A percentile compares a stretch with the other conserved stretches of the same genome.
Evolutionary conservation across 2,329 filamentous ascomycete species (phyloP).

Genomic region (Fusarium albosuccineum): DNA sequence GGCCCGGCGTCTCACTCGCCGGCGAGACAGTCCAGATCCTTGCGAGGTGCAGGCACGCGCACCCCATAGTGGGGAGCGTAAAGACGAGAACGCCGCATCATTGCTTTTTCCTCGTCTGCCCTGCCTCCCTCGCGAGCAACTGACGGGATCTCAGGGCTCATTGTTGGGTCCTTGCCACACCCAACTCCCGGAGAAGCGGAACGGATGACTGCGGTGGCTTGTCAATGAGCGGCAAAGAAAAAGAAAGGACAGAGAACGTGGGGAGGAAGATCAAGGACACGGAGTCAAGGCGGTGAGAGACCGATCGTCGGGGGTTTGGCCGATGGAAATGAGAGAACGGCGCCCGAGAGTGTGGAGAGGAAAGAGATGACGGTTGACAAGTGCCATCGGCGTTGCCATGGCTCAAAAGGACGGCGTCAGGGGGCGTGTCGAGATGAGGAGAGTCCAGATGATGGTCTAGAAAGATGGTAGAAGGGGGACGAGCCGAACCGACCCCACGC

Average conservation of each 20-base stretch:
- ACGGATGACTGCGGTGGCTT: slow-evolving; percentile 18
- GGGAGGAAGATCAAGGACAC: slow-evolving; percentile 18
- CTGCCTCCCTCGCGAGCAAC: slow-evolving; percentile 25
- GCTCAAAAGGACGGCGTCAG: slow-evolving; percentile 1
- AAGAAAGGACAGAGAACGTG: slow-evolving; percentile 12
- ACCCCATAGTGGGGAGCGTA: slow-evolving; percentile 21
- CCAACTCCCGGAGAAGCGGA: slow-evolving; percentile 13
- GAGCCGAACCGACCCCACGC: slow-evolving; percentile 31
- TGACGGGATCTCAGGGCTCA: slow-evolving; percentile 9
- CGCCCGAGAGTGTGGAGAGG: slow-evolving; percentile 10
- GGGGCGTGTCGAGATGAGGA: slow-evolving; percentile 21
- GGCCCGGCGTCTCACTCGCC: slow-evolving; percentile 8
- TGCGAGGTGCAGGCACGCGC: slow-evolving; percentile 20
- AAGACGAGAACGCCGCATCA: slow-evolving; percentile 18
- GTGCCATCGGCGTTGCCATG: slow-evolving; percentile 25
- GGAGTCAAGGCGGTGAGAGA: slow-evolving; percentile 24
- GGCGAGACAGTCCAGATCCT: slow-evolving; percentile 9
- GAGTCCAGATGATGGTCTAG: background rate
- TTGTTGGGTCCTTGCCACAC: slow-evolving; percentile 1
- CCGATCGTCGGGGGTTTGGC: slow-evolving; percentile 20
- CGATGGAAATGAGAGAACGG: slow-evolving; percentile 14
- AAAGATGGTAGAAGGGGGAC: slow-evolving; percentile 28
- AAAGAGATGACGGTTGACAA: slow-evolving; percentile 2
- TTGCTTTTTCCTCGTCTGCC: slow-evolving; percentile 32
- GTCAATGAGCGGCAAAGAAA: slow-evolving; percentile 11